Base-by-base conservation (phyloP, 2,329 filamentous ascomycete species). In the Hypoxylon sp. region DNA sequence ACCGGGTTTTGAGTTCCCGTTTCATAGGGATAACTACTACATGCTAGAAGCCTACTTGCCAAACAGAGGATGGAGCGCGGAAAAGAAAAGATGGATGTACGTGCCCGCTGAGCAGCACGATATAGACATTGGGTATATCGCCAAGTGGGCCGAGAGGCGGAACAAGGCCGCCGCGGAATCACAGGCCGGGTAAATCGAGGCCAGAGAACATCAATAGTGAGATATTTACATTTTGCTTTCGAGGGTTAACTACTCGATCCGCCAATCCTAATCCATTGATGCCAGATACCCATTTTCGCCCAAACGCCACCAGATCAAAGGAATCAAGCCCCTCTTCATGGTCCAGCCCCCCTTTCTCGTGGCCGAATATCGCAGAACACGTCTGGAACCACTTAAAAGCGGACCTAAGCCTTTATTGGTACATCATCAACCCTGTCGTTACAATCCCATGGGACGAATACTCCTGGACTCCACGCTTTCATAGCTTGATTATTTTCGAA, bases 21-120 rank as follows among this genome's bases (percentile, higher is more conserved):
- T 82, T 61, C 82, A 85, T 55, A 79, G 88, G 21, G 88, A 89
- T 64, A 83, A 85, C 50, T 89, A 89, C 72, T 87, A 89, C 72
- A 83, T 86, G 79, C 80, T 89, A 29, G 82, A 88, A 73, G 85
- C 84, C 0, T 89, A 86, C 69, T 72, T 89, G 52, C 88, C 88
- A 0, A 86, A 86, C 67, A 80, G 88, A 21, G 82, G 81, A 50
- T 89, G 87, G 87, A 82, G 77, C 52, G 79, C 79, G 15, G 79
- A 82, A 7, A 72, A 81, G 3, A 74, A 78, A 39, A 75, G 76
- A 46, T 89, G 87, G 87, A 74, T 83, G 39, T 89, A 89, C 47
- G 62, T 82, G 42, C 78, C 80, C 0, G 77, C 76, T 2, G 73
- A 79, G 7, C 78, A 80, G 72, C 82, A 84, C 56, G 76, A 82